Base-by-base conservation (phyloP, 1,284 basidiomycete genomes). In the Exsudoporus floridanus region DNA sequence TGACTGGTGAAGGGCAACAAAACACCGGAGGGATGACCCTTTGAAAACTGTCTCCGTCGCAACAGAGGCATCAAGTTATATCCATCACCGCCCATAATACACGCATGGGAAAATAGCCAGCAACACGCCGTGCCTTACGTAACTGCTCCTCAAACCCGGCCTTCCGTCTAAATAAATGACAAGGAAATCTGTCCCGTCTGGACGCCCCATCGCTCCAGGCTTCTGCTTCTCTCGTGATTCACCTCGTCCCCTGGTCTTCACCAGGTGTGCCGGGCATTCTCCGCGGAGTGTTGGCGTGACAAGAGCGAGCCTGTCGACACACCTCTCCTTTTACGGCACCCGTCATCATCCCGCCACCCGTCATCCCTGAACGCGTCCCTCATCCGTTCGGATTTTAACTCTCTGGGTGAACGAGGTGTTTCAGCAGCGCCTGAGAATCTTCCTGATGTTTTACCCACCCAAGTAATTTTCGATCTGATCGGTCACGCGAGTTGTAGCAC, bases 31-130 rank as follows among this genome's bases (percentile, higher is more conserved):
- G 45, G 38, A 23, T 14, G 43, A 4, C 27, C 27, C 37, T 37
- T 42, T 43, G n/a, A n/a, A n/a, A 4, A 47, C 35, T 38, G 36
- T 50, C 40, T 39, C 57, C 64, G 54, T 64, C 53, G 59, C 54
- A 45, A 67, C 61, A 51, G 27, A 10, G 53, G 46, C n/a, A 28
- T 36, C 35, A 44, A 50, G 66, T 70, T 70, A 70, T 68, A 71
- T 69, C 68, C 37, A 44, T 49, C 56, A 40, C 31, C 40, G 25
- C n/a, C 31, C 47, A 37, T 50, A n/a, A 2, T 44, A 37, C 48
- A 1, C 51, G 36, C 61, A 64, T 70, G 69, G 58, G 67, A 67
- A 67, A 52, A 44, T 46, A 13, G 37, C 41, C 38, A 38, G 34
- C 35, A 44, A 43, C 50, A 52, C 42, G 39, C 54, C 48, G 47